Evolutionary conservation across 305 asterid species (phyloP).

Genomic region (Euphrasia arctica): DNA sequence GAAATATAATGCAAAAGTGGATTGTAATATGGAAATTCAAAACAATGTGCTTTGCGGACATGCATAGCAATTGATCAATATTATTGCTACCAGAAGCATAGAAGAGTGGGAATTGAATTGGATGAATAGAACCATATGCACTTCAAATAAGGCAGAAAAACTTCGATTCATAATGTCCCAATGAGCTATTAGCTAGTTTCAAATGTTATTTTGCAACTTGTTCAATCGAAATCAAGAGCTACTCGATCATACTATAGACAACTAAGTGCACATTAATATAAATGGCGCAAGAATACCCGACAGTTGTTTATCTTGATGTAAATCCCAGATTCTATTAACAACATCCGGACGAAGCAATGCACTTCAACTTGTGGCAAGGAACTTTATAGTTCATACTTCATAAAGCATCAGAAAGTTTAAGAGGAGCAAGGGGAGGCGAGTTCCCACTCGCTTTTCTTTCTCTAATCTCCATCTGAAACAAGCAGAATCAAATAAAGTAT

Average conservation of each 20-base stretch:
- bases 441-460: slow-evolving; percentile 53
- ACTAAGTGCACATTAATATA: not conserved
- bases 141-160: too few relatives aligned
- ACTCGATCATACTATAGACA: not conserved
- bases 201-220: too few relatives aligned
- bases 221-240: too few relatives aligned
- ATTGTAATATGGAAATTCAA: too few relatives aligned
- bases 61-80: too few relatives aligned
- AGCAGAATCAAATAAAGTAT: slow-evolving; percentile 3
- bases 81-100: too few relatives aligned
- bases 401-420: slow-evolving; percentile 76
- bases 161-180: too few relatives aligned
- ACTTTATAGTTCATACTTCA: slow-evolving; percentile 27
- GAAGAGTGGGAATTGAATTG: too few relatives aligned
- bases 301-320: slow-evolving; percentile 69
- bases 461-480: slow-evolving; percentile 51
- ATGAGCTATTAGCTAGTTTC: too few relatives aligned
- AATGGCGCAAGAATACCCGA: slow-evolving; percentile 49
- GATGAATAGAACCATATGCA: too few relatives aligned
- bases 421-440: slow-evolving; percentile 68
- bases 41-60: too few relatives aligned
- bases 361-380: slow-evolving; percentile 80
- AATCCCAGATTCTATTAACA: slow-evolving; percentile 79
- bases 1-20: too few relatives aligned
- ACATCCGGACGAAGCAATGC: slow-evolving; percentile 65